Percentiles rank a stretch among this genome's conserved stretches.
Evolutionary conservation across 140 eudicot genomes (phyloP).

Genomic region (Erigeron philadelphicus): DNA sequence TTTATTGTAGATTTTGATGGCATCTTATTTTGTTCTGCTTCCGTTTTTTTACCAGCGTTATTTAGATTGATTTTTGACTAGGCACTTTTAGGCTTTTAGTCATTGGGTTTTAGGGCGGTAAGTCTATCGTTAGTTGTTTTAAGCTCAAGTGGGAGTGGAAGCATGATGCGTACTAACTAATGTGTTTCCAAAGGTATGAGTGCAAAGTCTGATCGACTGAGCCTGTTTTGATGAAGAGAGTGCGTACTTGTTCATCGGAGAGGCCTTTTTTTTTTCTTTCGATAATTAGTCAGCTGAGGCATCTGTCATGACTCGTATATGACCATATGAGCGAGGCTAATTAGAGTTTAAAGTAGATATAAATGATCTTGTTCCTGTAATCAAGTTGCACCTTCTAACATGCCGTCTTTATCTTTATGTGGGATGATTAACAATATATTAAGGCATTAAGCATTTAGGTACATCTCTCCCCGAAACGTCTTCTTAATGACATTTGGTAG

Average conservation of each 20-base stretch:
- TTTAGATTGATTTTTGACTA: background rate
- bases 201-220: conserved; percentile 8
- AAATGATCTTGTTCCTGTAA: conserved; percentile 2
- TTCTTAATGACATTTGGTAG: background rate
- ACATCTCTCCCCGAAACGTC: background rate
- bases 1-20: conserved; percentile 6
- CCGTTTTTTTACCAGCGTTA: background rate
- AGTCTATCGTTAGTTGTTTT: conserved; percentile 9
- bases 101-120: conserved; percentile 13
- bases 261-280: background rate
- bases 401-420: conserved; percentile 13
- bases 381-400: conserved; percentile 11
- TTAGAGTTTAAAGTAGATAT: conserved; percentile 12
- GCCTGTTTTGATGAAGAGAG: conserved; percentile 15
- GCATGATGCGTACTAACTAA: conserved; percentile 16
- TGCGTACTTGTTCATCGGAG: conserved; percentile 2
- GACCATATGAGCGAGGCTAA: conserved; percentile 3
- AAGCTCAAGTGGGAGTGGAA: conserved; percentile 16
- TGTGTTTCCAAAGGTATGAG: conserved; percentile 17
- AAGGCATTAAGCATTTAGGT: conserved; percentile 20
- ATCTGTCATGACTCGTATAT: background rate
- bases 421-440: conserved; percentile 19
- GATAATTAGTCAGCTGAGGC: conserved; percentile 15
- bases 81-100: conserved; percentile 11
- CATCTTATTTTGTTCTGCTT: conserved; percentile 12